phyloP scores from a whole-genome alignment of 1,139 yeast species.

The Zhuliangozyma parablackwelliae region DNA sequence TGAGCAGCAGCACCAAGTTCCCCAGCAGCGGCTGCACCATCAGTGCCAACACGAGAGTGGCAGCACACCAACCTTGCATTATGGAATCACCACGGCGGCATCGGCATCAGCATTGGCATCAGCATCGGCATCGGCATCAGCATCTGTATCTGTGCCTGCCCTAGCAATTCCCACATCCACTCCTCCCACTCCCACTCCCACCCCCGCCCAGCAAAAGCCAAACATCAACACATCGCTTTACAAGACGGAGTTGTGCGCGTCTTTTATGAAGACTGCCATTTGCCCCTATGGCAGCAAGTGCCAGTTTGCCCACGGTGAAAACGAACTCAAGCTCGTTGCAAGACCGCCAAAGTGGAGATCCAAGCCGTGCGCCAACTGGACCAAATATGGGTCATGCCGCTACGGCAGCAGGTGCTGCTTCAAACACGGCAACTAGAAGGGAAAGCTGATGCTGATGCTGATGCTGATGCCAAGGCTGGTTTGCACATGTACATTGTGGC shows the following conservation, averaged over 20 bases:
- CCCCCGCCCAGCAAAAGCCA: slow-evolving; percentile 1
- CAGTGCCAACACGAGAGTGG: too few species aligned
- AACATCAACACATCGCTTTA: slow-evolving; percentile 65
- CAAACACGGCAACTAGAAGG: slow-evolving; percentile 55
- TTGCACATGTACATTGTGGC: too few species aligned
- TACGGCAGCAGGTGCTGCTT: slow-evolving; percentile 92
- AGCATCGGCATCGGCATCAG: background rate
- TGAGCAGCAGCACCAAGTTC: slow-evolving; percentile 16
- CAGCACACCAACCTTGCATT: too few species aligned
- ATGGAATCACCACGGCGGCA: background rate
- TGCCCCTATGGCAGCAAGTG: slow-evolving; percentile 92
- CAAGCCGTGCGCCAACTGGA: slow-evolving; percentile 88
- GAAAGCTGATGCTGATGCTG: too few species aligned
- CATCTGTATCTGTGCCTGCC: background rate
- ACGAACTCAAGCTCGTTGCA: slow-evolving; percentile 68
- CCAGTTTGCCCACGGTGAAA: slow-evolving; percentile 89
- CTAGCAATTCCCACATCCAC: background rate
- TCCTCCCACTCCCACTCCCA: slow-evolving; percentile 1
- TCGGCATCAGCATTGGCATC: background rate
- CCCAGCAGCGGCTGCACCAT: too few species aligned
- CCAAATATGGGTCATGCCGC: slow-evolving; percentile 75
- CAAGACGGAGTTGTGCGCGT: slow-evolving; percentile 87
- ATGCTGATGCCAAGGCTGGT: too few species aligned
- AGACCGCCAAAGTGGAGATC: slow-evolving; percentile 88
- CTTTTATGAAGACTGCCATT: slow-evolving; percentile 63